These are phyloP conservation scores for Phallus indusiatus DNA, from an alignment of 768 basidiomycete genomes.

Conservation along the genomic window DNA sequence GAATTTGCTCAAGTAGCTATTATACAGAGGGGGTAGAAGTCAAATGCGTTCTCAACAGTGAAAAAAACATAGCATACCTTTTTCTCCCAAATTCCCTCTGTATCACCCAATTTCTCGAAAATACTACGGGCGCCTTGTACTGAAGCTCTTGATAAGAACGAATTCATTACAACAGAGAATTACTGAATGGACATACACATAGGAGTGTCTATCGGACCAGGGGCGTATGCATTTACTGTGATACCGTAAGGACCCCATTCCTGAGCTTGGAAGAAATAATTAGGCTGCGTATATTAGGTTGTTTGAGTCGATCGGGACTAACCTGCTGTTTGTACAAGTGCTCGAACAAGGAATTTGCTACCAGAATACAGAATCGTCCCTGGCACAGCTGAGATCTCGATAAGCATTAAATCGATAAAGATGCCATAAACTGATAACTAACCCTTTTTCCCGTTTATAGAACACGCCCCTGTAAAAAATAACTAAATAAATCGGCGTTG, in stretches of 20 bases:
- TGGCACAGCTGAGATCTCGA: neutral
- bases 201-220: slow-evolving; percentile 14
- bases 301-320: neutral
- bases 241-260: slow-evolving; percentile 30
- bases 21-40: neutral
- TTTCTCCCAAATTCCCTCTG: neutral
- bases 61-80: neutral
- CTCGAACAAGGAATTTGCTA: slow-evolving; percentile 24
- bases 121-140: neutral
- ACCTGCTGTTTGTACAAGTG: slow-evolving; percentile 17
- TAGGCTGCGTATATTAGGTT: neutral
- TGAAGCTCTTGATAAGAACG: neutral
- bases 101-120: neutral
- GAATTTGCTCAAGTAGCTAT: neutral
- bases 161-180: neutral
- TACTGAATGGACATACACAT: slow-evolving; percentile 10
- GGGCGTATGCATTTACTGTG: slow-evolving; percentile 33
- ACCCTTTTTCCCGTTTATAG: neutral
- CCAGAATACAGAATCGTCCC: slow-evolving; percentile 16
- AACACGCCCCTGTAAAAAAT: slow-evolving; percentile 1
- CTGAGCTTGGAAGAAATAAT: slow-evolving; percentile 17
- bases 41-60: neutral
- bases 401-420: neutral
- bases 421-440: neutral
- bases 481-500: neutral